Base-by-base conservation (phyloP, 1,139 yeast species). In the Nakaseomyces bracarensis region DNA sequence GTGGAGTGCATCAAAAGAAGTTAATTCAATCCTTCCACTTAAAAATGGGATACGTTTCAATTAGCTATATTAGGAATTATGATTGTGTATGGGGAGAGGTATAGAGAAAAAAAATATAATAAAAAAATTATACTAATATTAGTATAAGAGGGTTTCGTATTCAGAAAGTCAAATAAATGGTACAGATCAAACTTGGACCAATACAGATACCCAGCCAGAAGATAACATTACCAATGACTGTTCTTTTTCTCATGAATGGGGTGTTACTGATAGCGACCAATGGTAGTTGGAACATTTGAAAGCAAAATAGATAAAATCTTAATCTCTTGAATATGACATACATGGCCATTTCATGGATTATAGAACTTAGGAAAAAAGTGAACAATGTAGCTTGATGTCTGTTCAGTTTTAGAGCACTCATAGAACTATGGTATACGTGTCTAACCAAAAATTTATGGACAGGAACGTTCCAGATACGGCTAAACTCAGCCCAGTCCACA, bases 301-400 rank as follows among this genome's bases (percentile, higher is more conserved):
- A 67, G 25, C 75, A 49, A 42, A 91, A 69, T 44, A 91, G 65
- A 59, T 89, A 91, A 2, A 95, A 93, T 54, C 98, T 72, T 18
- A 86, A 63, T 44, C 76, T 77, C 40, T 79, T 76, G 64, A 91
- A 91, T 18, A 93, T 77, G 36, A 84, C 89, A 58, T 73, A 83
- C 99, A 91, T 91, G 27, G 89, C 91, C 45, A 87, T 64, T 61
- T 91, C 99, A 64, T 91, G 99, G 33, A 91, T 76, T 8, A 85
- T 55, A 13, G 95, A 75, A 43, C 95, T 84, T 36, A 93, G 63
- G 22, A 86, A 58, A 59, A 93, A 91, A 0, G 99, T 91, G 55
- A 83, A 64, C 29, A 89, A 57, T 1, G 93, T 79, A 0, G 97
- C 96, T 40, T 71, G 70, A 1, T 58, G 47, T 58, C 80, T 85